Base-by-base conservation (phyloP, 768 basidiomycete genomes). In the Hypsizygus marmoreus region DNA sequence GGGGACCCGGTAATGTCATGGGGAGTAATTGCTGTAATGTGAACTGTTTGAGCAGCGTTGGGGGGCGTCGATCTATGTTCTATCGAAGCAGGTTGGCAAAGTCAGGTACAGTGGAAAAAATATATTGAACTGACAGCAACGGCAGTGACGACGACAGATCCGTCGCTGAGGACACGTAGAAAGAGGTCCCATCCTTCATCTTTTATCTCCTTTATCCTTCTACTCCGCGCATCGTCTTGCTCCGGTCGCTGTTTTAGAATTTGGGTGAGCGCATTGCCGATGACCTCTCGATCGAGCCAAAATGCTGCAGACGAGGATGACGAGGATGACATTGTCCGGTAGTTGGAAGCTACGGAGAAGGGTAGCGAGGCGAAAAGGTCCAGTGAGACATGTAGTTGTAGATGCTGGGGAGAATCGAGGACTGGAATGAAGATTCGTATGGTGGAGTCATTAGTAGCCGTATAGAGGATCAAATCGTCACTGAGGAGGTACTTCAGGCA, bases 51-150 rank as follows among this genome's bases (percentile, higher is more conserved):
- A 92, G 71, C 3, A 93, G 72, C 2, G 89, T 91, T 7, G 94
- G 94, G 6, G 94, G 94, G 54, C 86, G 80, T 12, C 88, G 76
- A 59, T 95, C 93, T 53, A 97, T 82, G 65, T 95, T 92, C 93
- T 95, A 52, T 24, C 33, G 22, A 54, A 17, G 11, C 37, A 14
- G 28, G 29, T 33, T 39, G 22, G 17, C n/a, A 41, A 45, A 43
- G 19, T 17, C 16, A 30, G n/a, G 11, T 8, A 12, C 22, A 24
- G 34, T 40, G 5, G 51, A 30, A 8, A 20, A 20, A 11, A 38
- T 37, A 25, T n/a, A 34, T n/a, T n/a, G n/a, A 16, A 68, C 87
- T 62, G 63, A 90, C 90, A 45, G 82, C 80, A 28, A 93, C 74
- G 8, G 86, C 88, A 32, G 79, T 82, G 35, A 91, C 67, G 7